phyloP scores from a whole-genome alignment of 2,329 filamentous ascomycete species.

The Monosporascus sp. region DNA sequence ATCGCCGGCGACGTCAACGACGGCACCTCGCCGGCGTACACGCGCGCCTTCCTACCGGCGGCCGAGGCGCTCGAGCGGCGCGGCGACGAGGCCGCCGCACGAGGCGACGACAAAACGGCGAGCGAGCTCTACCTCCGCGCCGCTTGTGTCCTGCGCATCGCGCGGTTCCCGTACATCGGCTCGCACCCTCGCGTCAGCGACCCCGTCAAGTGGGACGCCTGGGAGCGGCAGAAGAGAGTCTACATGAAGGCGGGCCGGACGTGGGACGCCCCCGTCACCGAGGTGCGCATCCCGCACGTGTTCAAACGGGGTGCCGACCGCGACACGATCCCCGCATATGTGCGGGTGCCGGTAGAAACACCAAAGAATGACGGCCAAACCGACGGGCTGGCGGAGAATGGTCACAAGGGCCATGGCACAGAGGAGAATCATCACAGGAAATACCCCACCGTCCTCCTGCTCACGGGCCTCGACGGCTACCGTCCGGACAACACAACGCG shows the following conservation, averaged over 20 bases:
- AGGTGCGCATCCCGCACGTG: slow-evolving; percentile 57
- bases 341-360: slow-evolving; percentile 51
- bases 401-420: background rate
- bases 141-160: slow-evolving; percentile 67
- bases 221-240: slow-evolving; percentile 58
- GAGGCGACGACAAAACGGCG: slow-evolving; percentile 47
- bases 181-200: slow-evolving; percentile 33
- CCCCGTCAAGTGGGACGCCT: slow-evolving; percentile 54
- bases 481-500: slow-evolving; percentile 57
- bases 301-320: slow-evolving; percentile 47
- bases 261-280: slow-evolving; percentile 55
- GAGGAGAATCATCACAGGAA: slow-evolving; percentile 10
- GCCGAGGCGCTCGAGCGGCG: slow-evolving; percentile 51
- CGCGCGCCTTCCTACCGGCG: slow-evolving; percentile 54
- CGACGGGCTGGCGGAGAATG: background rate
- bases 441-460: slow-evolving; percentile 47
- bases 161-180: slow-evolving; percentile 59
- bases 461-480: slow-evolving; percentile 60
- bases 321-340: slow-evolving; percentile 55
- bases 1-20: slow-evolving; percentile 58
- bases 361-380: background rate
- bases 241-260: slow-evolving; percentile 51
- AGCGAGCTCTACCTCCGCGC: slow-evolving; percentile 63
- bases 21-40: slow-evolving; percentile 61
- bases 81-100: slow-evolving; percentile 45